Evolutionary conservation across 768 basidiomycete species (phyloP).

Genomic region (Tulasnella sp.): DNA sequence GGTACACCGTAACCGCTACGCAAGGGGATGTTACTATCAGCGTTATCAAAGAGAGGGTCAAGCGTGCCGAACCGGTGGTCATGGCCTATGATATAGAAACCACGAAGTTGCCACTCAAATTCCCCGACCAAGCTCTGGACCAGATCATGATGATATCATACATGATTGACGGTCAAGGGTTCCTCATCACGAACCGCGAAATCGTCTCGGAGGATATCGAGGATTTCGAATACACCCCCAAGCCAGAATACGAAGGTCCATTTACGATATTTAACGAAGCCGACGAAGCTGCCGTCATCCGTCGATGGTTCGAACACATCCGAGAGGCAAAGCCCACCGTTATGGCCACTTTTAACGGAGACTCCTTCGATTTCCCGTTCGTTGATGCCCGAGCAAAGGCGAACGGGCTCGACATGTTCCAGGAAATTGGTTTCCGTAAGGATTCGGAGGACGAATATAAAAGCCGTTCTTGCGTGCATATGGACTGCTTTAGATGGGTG

Average conservation of each 20-base stretch:
- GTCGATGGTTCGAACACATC: constrained; percentile 89
- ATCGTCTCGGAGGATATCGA: constrained; percentile 97
- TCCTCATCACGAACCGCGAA: constrained; percentile 94
- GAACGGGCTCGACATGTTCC: constrained; percentile 94
- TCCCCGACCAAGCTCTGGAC: constrained; percentile 91
- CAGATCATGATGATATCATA: constrained; percentile 99
- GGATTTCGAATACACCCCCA: constrained; percentile 98
- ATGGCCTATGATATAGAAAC: constrained; percentile 99
- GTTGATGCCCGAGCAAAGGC: constrained; percentile 76
- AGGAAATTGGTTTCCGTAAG: constrained; percentile 87
- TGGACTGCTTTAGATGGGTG: constrained; percentile 99
- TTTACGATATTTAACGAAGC: constrained; percentile 93
- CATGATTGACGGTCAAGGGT: constrained; percentile 98
- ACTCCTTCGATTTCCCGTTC: constrained; percentile 99
- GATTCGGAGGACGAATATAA: constrained; percentile 96
- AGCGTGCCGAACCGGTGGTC: constrained; percentile 97
- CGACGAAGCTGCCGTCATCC: constrained; percentile 81
- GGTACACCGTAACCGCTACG: constrained; percentile 85
- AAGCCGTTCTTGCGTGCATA: constrained; percentile 85
- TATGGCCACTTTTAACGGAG: constrained; percentile 97
- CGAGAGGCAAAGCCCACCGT: constrained; percentile 93
- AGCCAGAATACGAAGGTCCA: constrained; percentile 94
- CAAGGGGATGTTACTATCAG: constrained; percentile 73
- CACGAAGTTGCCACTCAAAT: constrained; percentile 98
- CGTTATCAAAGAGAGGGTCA: constrained; percentile 77